phyloP scores from a whole-genome alignment of 2,329 filamentous ascomycete genomes.

The Talaromyces sp. region DNA sequence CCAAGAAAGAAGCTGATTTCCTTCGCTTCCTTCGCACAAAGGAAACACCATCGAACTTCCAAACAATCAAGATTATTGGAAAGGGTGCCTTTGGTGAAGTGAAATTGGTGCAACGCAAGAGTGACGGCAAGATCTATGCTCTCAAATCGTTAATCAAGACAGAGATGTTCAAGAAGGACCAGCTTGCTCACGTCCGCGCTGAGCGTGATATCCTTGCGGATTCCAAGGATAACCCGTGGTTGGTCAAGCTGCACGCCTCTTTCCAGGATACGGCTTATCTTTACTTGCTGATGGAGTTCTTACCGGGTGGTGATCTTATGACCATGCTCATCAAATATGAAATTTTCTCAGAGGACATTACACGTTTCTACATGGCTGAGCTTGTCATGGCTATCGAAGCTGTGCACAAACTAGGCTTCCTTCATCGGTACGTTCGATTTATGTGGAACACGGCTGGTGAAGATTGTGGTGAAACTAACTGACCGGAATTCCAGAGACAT shows the following conservation, averaged over 20 bases:
- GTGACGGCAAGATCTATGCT: conserved; percentile 94
- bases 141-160: conserved; percentile 98
- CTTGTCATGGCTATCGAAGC: conserved; percentile 98
- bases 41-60: conserved; percentile 90
- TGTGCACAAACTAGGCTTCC: conserved; percentile 95
- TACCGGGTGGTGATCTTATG: conserved; percentile 97
- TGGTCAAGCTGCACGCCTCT: conserved; percentile 96
- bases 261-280: conserved; percentile 96
- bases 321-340: conserved; percentile 99
- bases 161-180: conserved; percentile 99
- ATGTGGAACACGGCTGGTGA: not conserved
- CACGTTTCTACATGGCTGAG: conserved; percentile 97
- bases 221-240: conserved; percentile 94
- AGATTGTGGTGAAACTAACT: not conserved
- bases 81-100: conserved; percentile 99
- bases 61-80: conserved; percentile 94
- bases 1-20: conserved; percentile 86
- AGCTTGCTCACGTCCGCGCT: conserved; percentile 92
- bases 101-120: conserved; percentile 92
- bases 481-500: conserved; percentile 65
- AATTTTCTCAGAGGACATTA: conserved; percentile 98
- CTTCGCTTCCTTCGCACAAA: conserved; percentile 90
- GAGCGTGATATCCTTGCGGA: conserved; percentile 97
- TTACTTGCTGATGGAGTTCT: conserved; percentile 99
- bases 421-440: conserved; percentile 70